Evolutionary conservation across 805 yeast genomes (phyloP).

Genomic region (Candida adriatica): DNA sequence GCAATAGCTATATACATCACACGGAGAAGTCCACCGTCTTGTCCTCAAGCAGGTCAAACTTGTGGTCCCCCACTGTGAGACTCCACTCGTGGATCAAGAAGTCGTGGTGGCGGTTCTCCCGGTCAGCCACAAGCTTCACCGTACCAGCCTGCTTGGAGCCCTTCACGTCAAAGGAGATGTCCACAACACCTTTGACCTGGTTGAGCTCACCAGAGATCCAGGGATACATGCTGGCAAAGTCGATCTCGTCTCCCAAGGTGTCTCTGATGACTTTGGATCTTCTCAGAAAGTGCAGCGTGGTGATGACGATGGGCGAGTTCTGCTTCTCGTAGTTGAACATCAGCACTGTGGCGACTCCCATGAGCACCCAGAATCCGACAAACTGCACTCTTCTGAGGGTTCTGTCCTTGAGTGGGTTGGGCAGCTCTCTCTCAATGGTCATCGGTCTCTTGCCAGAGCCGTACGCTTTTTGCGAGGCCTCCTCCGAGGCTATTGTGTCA

Average conservation of each 20-base stretch:
- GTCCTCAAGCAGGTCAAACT: conserved; percentile 45
- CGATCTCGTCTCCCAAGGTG: conserved; percentile 67
- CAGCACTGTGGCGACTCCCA: conserved; percentile 49
- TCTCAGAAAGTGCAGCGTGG: conserved; percentile 80
- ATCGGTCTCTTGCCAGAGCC: conserved; percentile 14
- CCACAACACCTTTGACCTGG: conserved; percentile 74
- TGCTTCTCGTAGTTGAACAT: conserved; percentile 93
- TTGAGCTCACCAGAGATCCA: conserved; percentile 86
- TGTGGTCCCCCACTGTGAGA: conserved; percentile 38
- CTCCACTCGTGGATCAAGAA: conserved; percentile 62
- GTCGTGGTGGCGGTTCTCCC: conserved; percentile 50
- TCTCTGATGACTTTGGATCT: conserved; percentile 60
- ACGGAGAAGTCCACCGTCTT: conserved; percentile 27
- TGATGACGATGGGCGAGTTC: conserved; percentile 80
- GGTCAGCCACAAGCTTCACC: conserved; percentile 61
- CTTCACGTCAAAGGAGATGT: conserved; percentile 60
- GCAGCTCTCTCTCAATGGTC: conserved; percentile 64
- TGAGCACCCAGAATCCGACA: conserved; percentile 42
- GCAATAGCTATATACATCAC: no score
- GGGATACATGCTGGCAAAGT: conserved; percentile 69
- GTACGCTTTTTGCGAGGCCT: conserved; percentile 4
- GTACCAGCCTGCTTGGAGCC: conserved; percentile 59
- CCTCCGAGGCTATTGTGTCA: conserved; percentile 7
- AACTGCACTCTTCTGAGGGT: conserved; percentile 49
- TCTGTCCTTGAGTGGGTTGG: conserved; percentile 62